Evolutionary conservation across 768 basidiomycete genomes (phyloP).

Genomic region (Hygrocybe coccinea): DNA sequence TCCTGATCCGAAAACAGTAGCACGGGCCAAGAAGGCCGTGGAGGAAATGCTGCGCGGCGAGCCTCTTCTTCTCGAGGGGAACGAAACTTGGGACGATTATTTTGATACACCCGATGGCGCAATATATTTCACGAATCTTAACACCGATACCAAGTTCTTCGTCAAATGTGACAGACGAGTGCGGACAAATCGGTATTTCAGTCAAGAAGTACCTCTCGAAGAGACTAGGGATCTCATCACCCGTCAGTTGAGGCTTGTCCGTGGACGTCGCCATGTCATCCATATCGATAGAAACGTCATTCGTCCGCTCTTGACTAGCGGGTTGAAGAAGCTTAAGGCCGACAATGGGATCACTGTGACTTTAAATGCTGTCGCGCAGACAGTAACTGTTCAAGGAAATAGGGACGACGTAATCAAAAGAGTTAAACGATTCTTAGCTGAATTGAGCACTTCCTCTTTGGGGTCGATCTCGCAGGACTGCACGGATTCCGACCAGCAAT

Average conservation of each 20-base stretch:
- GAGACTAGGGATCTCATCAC: slow-evolving; percentile 29
- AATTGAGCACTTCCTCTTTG: slow-evolving; percentile 11
- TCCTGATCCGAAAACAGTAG: slow-evolving; percentile 31
- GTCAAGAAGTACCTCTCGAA: slow-evolving; percentile 26
- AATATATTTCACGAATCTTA: slow-evolving; percentile 35
- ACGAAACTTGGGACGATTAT: slow-evolving; percentile 44
- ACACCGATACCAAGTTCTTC: slow-evolving; percentile 30
- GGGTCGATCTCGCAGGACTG: background rate
- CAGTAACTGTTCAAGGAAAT: slow-evolving; percentile 41
- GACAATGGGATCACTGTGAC: slow-evolving; percentile 37
- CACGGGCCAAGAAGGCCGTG: slow-evolving; percentile 33
- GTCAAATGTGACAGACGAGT: slow-evolving; percentile 38
- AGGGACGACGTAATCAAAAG: slow-evolving; percentile 24
- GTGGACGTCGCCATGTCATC: slow-evolving; percentile 31
- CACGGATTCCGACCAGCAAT: slow-evolving; percentile 15
- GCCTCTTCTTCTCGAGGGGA: slow-evolving; percentile 29
- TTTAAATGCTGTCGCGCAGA: slow-evolving; percentile 39
- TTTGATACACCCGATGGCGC: slow-evolving; percentile 38
- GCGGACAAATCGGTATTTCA: slow-evolving; percentile 37
- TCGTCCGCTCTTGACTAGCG: slow-evolving; percentile 25
- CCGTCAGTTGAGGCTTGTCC: slow-evolving; percentile 37
- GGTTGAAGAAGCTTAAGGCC: slow-evolving; percentile 33
- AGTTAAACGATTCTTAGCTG: slow-evolving; percentile 23
- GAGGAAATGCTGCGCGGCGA: slow-evolving; percentile 38
- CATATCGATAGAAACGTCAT: slow-evolving; percentile 32